Percentiles rank a stretch among this genome's conserved stretches.
Conservation (phyloP, 441 rosid genomes). For the Erysimum cheiri region DNA sequence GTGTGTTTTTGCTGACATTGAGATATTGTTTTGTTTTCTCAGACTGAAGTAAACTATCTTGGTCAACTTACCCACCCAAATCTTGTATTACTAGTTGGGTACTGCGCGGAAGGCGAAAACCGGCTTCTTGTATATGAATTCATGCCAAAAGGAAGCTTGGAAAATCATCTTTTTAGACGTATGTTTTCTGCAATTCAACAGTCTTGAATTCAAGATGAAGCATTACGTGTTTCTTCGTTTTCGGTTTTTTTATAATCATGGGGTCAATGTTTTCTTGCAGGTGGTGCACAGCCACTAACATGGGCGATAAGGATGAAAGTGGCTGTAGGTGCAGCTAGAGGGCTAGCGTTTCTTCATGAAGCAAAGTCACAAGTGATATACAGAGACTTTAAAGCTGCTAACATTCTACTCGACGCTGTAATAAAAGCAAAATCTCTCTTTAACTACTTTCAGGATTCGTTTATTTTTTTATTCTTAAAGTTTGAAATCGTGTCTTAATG, state of each 20-base stretch:
- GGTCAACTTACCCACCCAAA: constrained; percentile 48
- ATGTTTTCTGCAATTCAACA: constrained; percentile 5
- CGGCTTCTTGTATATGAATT: constrained; percentile 48
- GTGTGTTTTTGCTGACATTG: constrained; percentile 17
- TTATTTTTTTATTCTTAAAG: not conserved
- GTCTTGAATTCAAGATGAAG: constrained; percentile 2
- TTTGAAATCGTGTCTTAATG: constrained; percentile 17
- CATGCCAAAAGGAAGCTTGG: constrained; percentile 52
- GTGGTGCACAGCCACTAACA: constrained; percentile 52
- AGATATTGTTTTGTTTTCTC: constrained; percentile 18
- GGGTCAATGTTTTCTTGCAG: constrained; percentile 44
- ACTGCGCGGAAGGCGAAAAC: constrained; percentile 42
- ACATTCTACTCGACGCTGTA: constrained; percentile 65
- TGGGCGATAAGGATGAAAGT: constrained; percentile 68
- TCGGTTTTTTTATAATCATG: not conserved
- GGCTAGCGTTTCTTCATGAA: constrained; percentile 63
- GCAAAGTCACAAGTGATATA: constrained; percentile 62
- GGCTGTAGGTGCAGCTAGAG: constrained; percentile 65
- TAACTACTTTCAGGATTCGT: not conserved
- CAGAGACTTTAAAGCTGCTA: constrained; percentile 73
- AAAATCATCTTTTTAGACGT: constrained; percentile 51
- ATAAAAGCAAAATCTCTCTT: constrained; percentile 16
- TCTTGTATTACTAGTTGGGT: constrained; percentile 45
- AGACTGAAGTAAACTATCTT: constrained; percentile 50
- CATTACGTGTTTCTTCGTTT: constrained; percentile 15